phyloP scores from a whole-genome alignment of 108 stramenopile species.

The Cyclotella cryptica region DNA sequence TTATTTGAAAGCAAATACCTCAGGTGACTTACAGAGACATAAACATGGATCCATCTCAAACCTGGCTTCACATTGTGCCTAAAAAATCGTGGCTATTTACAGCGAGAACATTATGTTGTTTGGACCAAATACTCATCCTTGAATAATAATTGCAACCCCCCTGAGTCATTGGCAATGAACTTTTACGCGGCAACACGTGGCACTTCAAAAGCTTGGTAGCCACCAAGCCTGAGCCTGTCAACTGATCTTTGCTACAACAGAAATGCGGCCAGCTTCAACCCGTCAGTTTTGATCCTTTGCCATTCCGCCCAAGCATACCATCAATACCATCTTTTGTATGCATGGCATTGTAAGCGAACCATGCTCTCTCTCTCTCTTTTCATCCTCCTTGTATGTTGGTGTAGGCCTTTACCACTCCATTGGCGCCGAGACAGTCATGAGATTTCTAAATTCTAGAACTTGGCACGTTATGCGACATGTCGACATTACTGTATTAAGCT shows the following conservation, averaged over 20 bases:
- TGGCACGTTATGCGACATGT: no score
- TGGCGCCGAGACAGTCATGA: no score
- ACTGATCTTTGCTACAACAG: slow-evolving; percentile 5
- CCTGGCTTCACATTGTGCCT: background rate
- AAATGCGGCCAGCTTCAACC: slow-evolving; percentile 8
- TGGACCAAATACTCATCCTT: slow-evolving; percentile 2
- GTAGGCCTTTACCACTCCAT: no score
- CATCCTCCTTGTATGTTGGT: no score
- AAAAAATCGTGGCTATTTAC: background rate
- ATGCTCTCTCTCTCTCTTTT: no score
- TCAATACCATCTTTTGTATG: no score
- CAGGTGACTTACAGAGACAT: no score
- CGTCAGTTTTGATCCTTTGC: slow-evolving; percentile 7
- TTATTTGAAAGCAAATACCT: no score
- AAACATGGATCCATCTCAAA: no score
- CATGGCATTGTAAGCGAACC: no score
- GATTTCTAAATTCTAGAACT: no score
- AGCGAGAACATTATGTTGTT: background rate
- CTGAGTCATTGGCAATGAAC: slow-evolving; percentile 38
- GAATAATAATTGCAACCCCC: slow-evolving; percentile 15
- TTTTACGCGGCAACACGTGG: slow-evolving; percentile 42
- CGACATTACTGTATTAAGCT: no score
- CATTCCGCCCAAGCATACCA: slow-evolving; percentile 9
- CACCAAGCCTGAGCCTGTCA: background rate
- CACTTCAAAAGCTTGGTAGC: slow-evolving; percentile 38